Conservation (phyloP, 305 asterid genomes). For the Fraxinus baroniana region DNA sequence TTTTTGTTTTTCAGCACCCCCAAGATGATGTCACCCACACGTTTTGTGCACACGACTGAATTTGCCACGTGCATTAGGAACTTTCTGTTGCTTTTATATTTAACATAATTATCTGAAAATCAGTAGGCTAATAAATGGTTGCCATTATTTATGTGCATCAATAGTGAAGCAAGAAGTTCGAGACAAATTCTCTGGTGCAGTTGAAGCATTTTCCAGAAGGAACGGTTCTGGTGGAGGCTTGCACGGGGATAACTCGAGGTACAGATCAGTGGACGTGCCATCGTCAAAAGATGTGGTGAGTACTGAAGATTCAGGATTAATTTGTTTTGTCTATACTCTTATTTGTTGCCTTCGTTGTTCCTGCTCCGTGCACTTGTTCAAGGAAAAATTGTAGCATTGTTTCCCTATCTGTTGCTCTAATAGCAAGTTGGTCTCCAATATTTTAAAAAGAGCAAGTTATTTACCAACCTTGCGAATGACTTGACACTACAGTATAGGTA, state of each 20-base stretch:
- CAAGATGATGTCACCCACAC: neutral
- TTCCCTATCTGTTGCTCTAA: neutral
- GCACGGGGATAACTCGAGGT: constrained; percentile 53
- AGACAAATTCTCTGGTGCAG: constrained; percentile 55
- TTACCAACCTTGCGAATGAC: neutral
- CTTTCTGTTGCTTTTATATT: neutral
- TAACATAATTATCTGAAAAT: neutral
- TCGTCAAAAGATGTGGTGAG: constrained; percentile 69
- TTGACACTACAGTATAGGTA: neutral
- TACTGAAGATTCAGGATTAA: neutral
- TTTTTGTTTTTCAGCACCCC: neutral
- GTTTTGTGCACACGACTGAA: neutral
- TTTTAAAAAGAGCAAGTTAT: neutral
- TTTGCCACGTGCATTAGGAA: neutral
- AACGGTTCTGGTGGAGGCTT: constrained; percentile 46
- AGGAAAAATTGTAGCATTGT: neutral
- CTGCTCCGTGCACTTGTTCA: neutral
- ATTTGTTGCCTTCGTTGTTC: neutral
- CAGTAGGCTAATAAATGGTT: neutral
- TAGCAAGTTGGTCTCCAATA: neutral
- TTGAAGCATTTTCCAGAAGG: constrained; percentile 56
- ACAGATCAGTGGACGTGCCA: constrained; percentile 54
- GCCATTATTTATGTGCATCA: constrained; percentile 10
- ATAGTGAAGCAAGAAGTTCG: constrained; percentile 56
- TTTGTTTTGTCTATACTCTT: neutral